Evolutionary conservation across 2,329 filamentous ascomycete species (phyloP), one percentile per base, ranked within the genome.

Genomic region (Xylaria sp.): DNA sequence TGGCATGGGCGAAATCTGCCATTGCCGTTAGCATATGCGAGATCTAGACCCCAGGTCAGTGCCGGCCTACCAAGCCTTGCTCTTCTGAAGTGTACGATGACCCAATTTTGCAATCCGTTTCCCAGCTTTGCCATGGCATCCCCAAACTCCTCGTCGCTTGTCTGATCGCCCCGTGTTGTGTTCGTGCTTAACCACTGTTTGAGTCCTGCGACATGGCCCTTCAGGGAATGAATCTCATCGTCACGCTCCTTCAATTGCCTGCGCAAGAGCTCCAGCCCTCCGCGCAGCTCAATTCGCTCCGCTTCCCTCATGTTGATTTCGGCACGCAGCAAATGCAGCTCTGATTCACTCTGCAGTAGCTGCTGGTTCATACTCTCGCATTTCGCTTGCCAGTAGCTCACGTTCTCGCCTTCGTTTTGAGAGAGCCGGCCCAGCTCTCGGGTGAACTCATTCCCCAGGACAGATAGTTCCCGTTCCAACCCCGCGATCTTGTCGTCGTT

Each of bases 91-190:
- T 88, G 83, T 21, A 82, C 80, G 62, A 91, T 85, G 2, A 87
- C 82, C 88, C 88, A 91, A 63, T 91, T 90, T 72, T 90, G 87
- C 62, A 90, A 71, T 20, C 86, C 82, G 63, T 90, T 87, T 18
- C 83, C 82, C 43, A 91, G 69, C 52, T 80, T 77, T 45, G 79
- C 76, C 76, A 89, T 83, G 8, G 78, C 77, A 46, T 88, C 83
- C 2, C 76, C 81, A 66, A 91, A 82, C 9, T 85, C 83, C 69
- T 88, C 85, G 64, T 91, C 88, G 57, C 84, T 86, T 50, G 75
- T 76, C 68, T 86, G 82, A 19, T 81, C 81, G 24, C 84, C 83
- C 45, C 79, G 76, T 26, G 85, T 76, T 8, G 87, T 89, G 58
- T 82, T 84, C 19, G 80, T 83, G 63, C 87, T 89, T 52, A 91